Conservation (phyloP, 75 land plant species). For the Azolla pinnata region DNA sequence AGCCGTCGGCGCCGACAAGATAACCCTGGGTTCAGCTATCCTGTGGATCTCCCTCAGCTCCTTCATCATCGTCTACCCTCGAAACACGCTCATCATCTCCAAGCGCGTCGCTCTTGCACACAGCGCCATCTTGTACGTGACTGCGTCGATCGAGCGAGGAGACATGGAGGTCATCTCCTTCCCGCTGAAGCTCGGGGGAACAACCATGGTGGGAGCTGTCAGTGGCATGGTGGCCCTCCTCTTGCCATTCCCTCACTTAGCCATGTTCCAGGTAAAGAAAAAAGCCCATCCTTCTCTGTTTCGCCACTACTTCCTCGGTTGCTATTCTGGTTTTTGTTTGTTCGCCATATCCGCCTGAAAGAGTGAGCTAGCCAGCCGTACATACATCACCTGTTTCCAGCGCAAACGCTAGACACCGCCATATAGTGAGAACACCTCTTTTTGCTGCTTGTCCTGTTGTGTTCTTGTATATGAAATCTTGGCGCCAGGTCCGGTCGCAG, state of each 20-base stretch:
- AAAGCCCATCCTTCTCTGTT: background rate
- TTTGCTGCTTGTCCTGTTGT: no score
- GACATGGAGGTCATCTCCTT: slow-evolving; percentile 22
- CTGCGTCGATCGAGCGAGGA: slow-evolving; percentile 11
- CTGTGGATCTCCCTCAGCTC: slow-evolving; percentile 26
- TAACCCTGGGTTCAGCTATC: slow-evolving; percentile 13
- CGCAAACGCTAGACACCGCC: no score
- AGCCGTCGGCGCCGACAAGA: slow-evolving; percentile 12
- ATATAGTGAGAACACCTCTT: no score
- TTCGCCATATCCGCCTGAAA: background rate
- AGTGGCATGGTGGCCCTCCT: slow-evolving; percentile 43
- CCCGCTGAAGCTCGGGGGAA: slow-evolving; percentile 39
- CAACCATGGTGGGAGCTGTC: slow-evolving; percentile 38
- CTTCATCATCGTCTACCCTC: slow-evolving; percentile 35
- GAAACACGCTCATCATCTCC: slow-evolving; percentile 21
- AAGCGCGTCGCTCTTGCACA: slow-evolving; percentile 55
- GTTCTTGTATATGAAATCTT: no score
- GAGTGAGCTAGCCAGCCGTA: no score
- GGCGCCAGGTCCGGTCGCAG: slow-evolving; percentile 48
- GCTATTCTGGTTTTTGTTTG: background rate
- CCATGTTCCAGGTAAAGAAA: slow-evolving; percentile 35
- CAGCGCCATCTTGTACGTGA: slow-evolving; percentile 41
- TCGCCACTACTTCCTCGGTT: background rate
- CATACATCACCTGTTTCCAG: no score
- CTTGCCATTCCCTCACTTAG: slow-evolving; percentile 51